Base-by-base conservation (phyloP, 805 yeast species). In the Starmera caribaea region DNA sequence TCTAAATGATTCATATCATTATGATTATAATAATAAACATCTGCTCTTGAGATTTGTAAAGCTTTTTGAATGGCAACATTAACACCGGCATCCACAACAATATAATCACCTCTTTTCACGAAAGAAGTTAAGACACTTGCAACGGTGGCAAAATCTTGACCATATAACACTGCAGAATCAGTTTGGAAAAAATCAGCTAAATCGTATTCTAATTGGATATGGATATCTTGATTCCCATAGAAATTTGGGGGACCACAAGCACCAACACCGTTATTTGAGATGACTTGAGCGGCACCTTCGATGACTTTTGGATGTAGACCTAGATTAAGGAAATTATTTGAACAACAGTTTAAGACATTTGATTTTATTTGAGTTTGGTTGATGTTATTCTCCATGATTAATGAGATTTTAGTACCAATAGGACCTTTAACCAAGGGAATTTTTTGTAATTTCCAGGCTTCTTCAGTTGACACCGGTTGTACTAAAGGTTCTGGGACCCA, bases 241-340 rank as follows among this genome's bases (percentile, higher is more conserved):
- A 92, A 92, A 41, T 95, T 95, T 34, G 97, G 95, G 5, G 98
- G 97, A 32, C 97, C 96, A 68, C 98, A 92, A 1, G 97, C 90
- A 47, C 98, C 98, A 38, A 92, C 97, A 57, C 98, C 98, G 43
- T 82, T 77, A 42, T 69, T 68, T 36, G 68, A 66, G 44, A 92
- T 77, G 16, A 76, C 69, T 27, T 65, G 57, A 38, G 74, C 69
- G 5, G 88, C 87, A 11, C 67, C 71, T 16, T 66, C 58, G 38
- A 65, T 65, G 32, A 87, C 66, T 13, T 45, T 56, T 16, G 61
- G 59, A 48, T 73, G 62, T 29, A 61, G 60, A 37, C 80, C 73
- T 55, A 87, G 63, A 50, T 78, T 73, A 54, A 86, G 68, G 49
- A 81, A 80, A 61, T 90, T 95, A 41, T 73, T 61, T 4, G 87